Base-by-base conservation (phyloP, 1,284 basidiomycete genomes). In the Agroathelia rolfsii region DNA sequence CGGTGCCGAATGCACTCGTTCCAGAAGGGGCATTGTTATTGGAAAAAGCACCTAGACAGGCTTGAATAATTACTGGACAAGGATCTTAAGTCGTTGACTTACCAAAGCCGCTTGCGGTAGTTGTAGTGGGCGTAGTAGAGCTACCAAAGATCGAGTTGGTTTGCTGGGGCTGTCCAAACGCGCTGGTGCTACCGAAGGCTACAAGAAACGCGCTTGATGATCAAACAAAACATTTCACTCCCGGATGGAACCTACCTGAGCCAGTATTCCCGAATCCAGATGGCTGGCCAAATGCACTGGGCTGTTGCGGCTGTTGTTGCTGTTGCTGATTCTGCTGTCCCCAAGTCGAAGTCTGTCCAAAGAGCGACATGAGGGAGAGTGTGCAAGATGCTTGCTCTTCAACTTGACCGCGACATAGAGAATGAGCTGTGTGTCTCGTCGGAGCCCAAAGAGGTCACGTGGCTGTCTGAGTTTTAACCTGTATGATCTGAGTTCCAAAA, bases 251-350 rank as follows among this genome's bases (percentile, higher is more conserved):
- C 52, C 62, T 50, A 53, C 51, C 50, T 41, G 48, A 41, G 55
- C 41, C 51, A 59, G 64, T 59, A 38, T 52, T 49, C 38, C 56
- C 57, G 49, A 53, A 45, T 42, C 66, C 68, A 53, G 72, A 69
- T 38, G 66, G 64, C 47, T 69, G 66, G 28, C 68, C 64, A 55
- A 69, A 69, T 39, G 62, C 54, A 35, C 56, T 55, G 24, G 45
- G 49, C 35, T 49, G 53, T 36, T 51, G 56, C 25, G 52, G 53
- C 30, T 52, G 62, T 38, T 58, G 62, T 35, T 56, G 59, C 42
- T 61, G 69, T 37, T 61, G 62, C 45, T 71, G 68, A 46, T 70
- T 68, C 36, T 69, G 69, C 47, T 69, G 73, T 12, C 61, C 63
- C 81, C 80, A 84, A 32, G 74, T 61, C 33, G 77, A 79, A n/a